Conservation (phyloP, 2,329 filamentous ascomycete species). For the Alternaria triticimaculans region DNA sequence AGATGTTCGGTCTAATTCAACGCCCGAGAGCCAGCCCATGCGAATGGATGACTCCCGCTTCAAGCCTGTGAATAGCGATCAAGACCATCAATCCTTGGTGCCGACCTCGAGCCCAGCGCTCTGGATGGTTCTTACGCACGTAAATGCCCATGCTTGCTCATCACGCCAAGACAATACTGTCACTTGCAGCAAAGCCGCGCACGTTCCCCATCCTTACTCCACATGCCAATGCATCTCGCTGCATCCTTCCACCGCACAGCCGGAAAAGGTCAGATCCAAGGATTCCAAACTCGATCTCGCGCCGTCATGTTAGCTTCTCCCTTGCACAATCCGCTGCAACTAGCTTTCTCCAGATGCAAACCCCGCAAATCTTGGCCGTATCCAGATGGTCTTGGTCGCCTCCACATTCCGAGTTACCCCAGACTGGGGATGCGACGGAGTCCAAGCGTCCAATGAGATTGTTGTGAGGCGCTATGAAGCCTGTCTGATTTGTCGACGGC, state of each 20-base stretch:
- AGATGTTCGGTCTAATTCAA: not conserved
- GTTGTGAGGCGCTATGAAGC: not conserved
- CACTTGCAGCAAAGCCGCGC: not conserved
- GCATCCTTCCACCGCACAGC: not conserved
- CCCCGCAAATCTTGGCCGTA: slow-evolving; percentile 8
- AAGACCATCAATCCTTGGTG: not conserved
- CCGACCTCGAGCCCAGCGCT: not conserved
- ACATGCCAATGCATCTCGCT: not conserved
- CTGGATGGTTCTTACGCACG: not conserved
- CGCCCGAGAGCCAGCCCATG: not conserved
- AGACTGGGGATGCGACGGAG: slow-evolving; percentile 3
- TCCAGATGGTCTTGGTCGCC: slow-evolving; percentile 7
- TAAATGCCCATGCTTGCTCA: not conserved
- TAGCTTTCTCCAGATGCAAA: not conserved
- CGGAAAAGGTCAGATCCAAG: not conserved
- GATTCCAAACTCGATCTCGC: not conserved
- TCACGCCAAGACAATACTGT: not conserved
- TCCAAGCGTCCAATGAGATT: slow-evolving; percentile 9
- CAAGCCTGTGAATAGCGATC: not conserved
- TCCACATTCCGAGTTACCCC: slow-evolving; percentile 28
- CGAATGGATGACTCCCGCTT: not conserved
- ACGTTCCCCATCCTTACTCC: not conserved
- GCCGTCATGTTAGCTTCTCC: not conserved
- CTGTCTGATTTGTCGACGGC: not conserved
- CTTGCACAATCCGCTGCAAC: not conserved